Conservation (phyloP, 495 filamentous ascomycete species). For the Rostrohypoxylon terebratum region DNA sequence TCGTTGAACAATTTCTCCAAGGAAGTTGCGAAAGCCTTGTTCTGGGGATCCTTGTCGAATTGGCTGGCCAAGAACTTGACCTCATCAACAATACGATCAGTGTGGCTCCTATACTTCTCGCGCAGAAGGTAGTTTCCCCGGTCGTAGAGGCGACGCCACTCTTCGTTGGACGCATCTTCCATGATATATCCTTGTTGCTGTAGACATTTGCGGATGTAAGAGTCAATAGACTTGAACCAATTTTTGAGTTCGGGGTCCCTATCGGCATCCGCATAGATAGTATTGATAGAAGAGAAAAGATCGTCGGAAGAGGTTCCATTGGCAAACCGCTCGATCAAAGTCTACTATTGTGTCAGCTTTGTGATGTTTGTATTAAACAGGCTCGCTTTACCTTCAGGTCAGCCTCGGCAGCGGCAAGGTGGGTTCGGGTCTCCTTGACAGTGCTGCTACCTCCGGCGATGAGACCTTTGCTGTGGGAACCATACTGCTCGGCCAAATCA, state of each 20-base stretch:
- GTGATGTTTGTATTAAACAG: too few species aligned
- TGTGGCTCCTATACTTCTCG: conserved; percentile 87
- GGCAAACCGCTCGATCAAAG: conserved; percentile 92
- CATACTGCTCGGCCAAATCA: conserved; percentile 85
- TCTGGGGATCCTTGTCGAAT: conserved; percentile 88
- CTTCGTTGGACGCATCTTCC: conserved; percentile 79
- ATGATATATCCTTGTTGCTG: conserved; percentile 92
- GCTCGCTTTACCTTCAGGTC: conserved; percentile 87
- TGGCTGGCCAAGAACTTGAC: conserved; percentile 88
- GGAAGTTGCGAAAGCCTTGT: conserved; percentile 79
- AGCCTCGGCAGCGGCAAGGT: conserved; percentile 76
- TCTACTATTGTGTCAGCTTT: conserved; percentile 71
- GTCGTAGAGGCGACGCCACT: conserved; percentile 89
- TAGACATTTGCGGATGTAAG: conserved; percentile 83
- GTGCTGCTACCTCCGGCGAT: conserved; percentile 71
- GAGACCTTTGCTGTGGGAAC: conserved; percentile 74
- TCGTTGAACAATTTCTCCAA: conserved; percentile 88
- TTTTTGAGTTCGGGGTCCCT: conserved; percentile 84
- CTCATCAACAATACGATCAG: conserved; percentile 88
- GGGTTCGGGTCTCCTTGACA: conserved; percentile 75
- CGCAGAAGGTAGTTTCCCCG: conserved; percentile 89
- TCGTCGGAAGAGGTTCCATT: conserved; percentile 92
- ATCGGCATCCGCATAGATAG: conserved; percentile 91
- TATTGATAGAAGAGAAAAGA: conserved; percentile 85
- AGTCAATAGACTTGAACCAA: conserved; percentile 87